phyloP scores from a whole-genome alignment of 495 filamentous ascomycete genomes.

The Neurospora intermedia region DNA sequence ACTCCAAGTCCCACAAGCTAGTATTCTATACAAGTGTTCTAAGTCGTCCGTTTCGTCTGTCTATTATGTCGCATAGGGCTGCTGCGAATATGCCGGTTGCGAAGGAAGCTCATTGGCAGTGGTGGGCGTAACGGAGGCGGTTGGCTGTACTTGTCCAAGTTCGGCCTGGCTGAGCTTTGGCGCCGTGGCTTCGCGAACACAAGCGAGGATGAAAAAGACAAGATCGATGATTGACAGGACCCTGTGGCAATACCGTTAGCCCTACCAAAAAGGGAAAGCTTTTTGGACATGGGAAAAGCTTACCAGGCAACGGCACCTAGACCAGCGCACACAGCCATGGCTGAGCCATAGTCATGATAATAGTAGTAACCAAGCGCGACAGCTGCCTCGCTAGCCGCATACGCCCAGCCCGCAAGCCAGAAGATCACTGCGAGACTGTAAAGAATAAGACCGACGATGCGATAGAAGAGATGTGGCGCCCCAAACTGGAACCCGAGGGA shows the following conservation, averaged over 20 bases:
- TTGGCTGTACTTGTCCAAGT: constrained; percentile 23
- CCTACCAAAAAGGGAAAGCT: neutral
- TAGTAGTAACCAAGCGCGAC: constrained; percentile 7
- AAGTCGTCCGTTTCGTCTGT: neutral
- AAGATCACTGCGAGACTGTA: constrained; percentile 27
- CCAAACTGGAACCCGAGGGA: constrained; percentile 17
- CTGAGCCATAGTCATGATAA: constrained; percentile 11
- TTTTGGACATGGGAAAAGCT: neutral
- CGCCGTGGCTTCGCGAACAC: constrained; percentile 9
- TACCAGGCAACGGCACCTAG: constrained; percentile 31
- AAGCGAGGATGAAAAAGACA: constrained; percentile 25
- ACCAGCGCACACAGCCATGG: constrained; percentile 27
- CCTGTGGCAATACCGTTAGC: constrained; percentile 11
- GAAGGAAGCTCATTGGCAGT: constrained; percentile 3
- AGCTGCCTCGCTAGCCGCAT: constrained; percentile 24
- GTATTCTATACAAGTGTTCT: neutral
- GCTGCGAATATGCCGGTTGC: constrained; percentile 10
- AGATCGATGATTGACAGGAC: constrained; percentile 25
- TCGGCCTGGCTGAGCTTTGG: constrained; percentile 13
- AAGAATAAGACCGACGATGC: constrained; percentile 18
- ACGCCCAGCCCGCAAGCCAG: constrained; percentile 33
- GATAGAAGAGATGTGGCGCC: constrained; percentile 24
- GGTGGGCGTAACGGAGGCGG: constrained; percentile 1
- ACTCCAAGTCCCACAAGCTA: neutral
- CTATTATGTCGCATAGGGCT: constrained; percentile 7